Conservation (phyloP, 306 rosid species). For the Oemleria cerasiformis region DNA sequence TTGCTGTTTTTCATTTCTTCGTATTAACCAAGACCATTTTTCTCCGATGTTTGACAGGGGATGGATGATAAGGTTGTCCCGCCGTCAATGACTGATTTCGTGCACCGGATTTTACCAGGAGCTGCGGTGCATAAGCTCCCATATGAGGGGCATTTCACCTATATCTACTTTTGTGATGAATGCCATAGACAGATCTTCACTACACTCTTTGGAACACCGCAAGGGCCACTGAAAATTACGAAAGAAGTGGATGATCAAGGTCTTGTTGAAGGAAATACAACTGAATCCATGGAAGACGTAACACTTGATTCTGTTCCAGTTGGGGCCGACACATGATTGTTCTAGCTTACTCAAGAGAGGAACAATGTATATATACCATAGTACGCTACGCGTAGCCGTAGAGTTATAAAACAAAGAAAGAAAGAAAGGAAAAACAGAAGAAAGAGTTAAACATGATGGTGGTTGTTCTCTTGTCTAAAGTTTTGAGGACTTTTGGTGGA, state of each 20-base stretch:
- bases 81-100: conserved; percentile 92
- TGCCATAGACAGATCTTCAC: conserved; percentile 97
- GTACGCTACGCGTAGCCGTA: conserved; percentile 38
- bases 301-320: conserved; percentile 27
- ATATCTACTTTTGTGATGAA: conserved; percentile 84
- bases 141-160: conserved; percentile 94
- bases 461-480: neutral
- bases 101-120: conserved; percentile 87
- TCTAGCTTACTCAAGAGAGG: conserved; percentile 25
- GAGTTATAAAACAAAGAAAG: conserved; percentile 1
- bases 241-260: conserved; percentile 32
- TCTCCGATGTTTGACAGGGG: conserved; percentile 60
- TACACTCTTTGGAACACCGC: conserved; percentile 90
- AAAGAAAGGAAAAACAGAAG: neutral
- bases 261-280: conserved; percentile 28
- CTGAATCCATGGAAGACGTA: conserved; percentile 32
- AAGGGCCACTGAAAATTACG: conserved; percentile 60
- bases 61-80: conserved; percentile 95
- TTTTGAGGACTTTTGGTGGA: conserved; percentile 3
- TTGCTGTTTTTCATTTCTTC: neutral
- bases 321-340: conserved; percentile 8
- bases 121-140: conserved; percentile 97
- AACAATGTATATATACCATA: conserved; percentile 50
- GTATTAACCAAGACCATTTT: neutral
- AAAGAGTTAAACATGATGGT: neutral